A percentile compares a stretch with the other conserved stretches of the same genome.
These are phyloP conservation scores for Articulospora tetracladia DNA, from an alignment of 495 filamentous ascomycete genomes.

Conservation along the genomic window DNA sequence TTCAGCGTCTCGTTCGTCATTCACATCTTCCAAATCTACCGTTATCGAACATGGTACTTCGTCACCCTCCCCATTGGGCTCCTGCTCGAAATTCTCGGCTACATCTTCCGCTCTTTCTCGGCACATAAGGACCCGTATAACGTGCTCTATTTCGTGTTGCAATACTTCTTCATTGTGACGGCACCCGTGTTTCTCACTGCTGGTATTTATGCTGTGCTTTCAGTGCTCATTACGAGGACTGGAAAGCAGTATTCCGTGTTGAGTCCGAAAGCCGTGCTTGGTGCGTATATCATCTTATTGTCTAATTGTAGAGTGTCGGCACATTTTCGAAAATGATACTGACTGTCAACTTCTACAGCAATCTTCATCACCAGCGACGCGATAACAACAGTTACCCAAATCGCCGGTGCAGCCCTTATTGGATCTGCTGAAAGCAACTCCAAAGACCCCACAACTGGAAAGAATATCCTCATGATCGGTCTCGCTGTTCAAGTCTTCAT, in stretches of 20 bases:
- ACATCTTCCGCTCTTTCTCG: constrained; percentile 37
- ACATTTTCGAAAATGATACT: no score
- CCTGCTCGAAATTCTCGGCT: constrained; percentile 41
- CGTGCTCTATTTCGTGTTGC: constrained; percentile 49
- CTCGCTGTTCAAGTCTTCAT: constrained; percentile 45
- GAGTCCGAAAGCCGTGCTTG: neutral
- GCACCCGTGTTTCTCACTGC: constrained; percentile 54
- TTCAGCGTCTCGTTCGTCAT: constrained; percentile 28
- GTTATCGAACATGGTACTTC: constrained; percentile 30
- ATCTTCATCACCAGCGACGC: constrained; percentile 47
- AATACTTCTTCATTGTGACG: constrained; percentile 57
- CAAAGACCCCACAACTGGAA: constrained; percentile 39
- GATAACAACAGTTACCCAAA: constrained; percentile 46
- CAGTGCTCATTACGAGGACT: constrained; percentile 36
- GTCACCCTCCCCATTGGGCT: constrained; percentile 28
- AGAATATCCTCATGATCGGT: constrained; percentile 48
- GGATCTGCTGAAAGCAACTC: constrained; percentile 35
- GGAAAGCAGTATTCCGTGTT: constrained; percentile 21
- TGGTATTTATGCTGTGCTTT: constrained; percentile 47
- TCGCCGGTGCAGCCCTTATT: constrained; percentile 45
- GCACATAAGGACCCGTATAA: constrained; percentile 42
- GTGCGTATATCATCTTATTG: neutral
- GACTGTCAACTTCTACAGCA: constrained; percentile 1
- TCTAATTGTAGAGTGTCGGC: no score
- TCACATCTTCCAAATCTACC: constrained; percentile 27